phyloP scores from a whole-genome alignment of 192 early-diverging fungal genomes.

The Dispira parvispora region DNA sequence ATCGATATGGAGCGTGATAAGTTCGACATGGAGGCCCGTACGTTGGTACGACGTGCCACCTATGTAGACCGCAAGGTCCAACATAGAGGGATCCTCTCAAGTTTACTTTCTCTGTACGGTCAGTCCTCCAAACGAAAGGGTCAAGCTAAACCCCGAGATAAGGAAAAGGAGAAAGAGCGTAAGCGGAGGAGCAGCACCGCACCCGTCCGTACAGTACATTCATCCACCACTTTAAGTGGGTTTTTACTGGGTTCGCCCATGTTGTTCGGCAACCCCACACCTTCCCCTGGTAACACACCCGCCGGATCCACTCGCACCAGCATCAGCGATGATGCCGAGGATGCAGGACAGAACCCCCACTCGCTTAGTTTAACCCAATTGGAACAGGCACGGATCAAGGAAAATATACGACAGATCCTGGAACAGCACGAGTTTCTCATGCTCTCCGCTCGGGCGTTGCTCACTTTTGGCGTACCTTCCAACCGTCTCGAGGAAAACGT shows the following conservation, averaged over 20 bases:
- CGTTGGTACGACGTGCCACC: conserved; percentile 4
- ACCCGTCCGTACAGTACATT: neutral
- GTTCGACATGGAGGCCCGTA: neutral
- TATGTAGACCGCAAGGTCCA: neutral
- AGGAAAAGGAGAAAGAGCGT: neutral
- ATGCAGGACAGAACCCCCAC: neutral
- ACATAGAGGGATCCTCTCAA: neutral
- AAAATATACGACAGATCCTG: conserved; percentile 44
- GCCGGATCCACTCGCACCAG: neutral
- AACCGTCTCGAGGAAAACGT: conserved; percentile 49
- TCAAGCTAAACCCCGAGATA: neutral
- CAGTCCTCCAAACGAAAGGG: neutral
- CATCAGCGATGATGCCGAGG: conserved; percentile 3
- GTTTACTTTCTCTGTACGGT: conserved; percentile 4
- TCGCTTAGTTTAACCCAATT: neutral
- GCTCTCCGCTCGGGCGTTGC: conserved; percentile 41
- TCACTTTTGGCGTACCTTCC: conserved; percentile 49
- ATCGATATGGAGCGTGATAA: neutral
- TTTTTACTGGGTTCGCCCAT: conserved; percentile 6
- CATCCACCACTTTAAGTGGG: conserved; percentile 6
- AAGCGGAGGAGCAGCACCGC: neutral
- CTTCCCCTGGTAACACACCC: neutral
- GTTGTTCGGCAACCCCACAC: neutral
- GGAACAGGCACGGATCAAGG: conserved; percentile 6
- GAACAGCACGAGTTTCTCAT: conserved; percentile 48